These are phyloP conservation scores for Mortierella sp. DNA, from an alignment of 371 early-diverging fungal species.

Conservation along the genomic window DNA sequence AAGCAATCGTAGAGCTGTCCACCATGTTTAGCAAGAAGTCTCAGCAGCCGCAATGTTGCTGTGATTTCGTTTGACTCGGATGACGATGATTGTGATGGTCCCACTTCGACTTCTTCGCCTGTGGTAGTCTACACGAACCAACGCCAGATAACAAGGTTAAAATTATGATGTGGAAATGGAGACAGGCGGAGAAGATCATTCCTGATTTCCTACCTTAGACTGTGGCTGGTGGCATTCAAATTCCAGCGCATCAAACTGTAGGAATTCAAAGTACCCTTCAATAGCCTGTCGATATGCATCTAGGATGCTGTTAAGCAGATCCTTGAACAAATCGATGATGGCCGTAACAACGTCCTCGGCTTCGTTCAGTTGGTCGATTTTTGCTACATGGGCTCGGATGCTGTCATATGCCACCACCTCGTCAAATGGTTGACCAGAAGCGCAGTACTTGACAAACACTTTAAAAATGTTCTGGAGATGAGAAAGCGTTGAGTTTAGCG, in stretches of 20 bases:
- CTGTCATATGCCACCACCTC: conserved; percentile 33
- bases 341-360: conserved; percentile 9
- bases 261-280: conserved; percentile 45
- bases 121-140: conserved; percentile 21
- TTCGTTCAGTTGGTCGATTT: conserved; percentile 15
- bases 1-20: conserved; percentile 59
- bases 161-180: neutral
- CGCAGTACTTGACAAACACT: conserved; percentile 52
- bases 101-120: conserved; percentile 29
- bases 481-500: no score
- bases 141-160: neutral
- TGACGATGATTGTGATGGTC: conserved; percentile 26
- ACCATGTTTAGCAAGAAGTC: conserved; percentile 75
- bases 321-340: conserved; percentile 29
- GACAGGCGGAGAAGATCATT: neutral
- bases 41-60: conserved; percentile 71
- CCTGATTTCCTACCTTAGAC: conserved; percentile 25
- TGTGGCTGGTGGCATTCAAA: conserved; percentile 36
- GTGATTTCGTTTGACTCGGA: conserved; percentile 60
- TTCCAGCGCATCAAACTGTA: conserved; percentile 41
- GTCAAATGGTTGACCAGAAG: conserved; percentile 50
- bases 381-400: conserved; percentile 29
- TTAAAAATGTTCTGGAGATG: conserved; percentile 36
- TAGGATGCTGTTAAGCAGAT: conserved; percentile 32
- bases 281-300: conserved; percentile 41